These are phyloP conservation scores for Cubamyces lactineus DNA, from an alignment of 768 basidiomycete species.

Conservation along the genomic window DNA sequence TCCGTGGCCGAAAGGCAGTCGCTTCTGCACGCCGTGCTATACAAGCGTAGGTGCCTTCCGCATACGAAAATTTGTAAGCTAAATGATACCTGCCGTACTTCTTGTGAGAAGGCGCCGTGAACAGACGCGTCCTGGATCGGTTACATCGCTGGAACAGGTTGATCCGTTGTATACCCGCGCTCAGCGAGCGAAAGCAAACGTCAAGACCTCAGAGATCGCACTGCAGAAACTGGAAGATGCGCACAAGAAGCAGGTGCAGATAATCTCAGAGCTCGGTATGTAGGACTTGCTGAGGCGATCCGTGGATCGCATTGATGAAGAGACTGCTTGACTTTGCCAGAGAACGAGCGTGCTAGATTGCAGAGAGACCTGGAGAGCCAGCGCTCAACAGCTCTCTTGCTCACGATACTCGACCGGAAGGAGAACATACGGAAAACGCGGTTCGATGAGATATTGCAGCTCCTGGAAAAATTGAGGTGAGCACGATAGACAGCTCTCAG, in stretches of 20 bases:
- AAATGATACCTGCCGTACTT: neutral
- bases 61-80: too few species aligned
- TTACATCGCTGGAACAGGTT: neutral
- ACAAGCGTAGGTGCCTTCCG: conserved; percentile 10
- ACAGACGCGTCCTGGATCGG: neutral
- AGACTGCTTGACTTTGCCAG: neutral
- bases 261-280: conserved; percentile 1
- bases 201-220: neutral
- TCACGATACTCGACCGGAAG: conserved; percentile 22
- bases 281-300: too few species aligned
- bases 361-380: conserved; percentile 9
- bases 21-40: conserved; percentile 1
- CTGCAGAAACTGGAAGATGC: neutral
- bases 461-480: conserved; percentile 14
- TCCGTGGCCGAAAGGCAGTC: conserved; percentile 8
- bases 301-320: neutral
- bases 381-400: conserved; percentile 1
- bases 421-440: conserved; percentile 17
- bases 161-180: conserved; percentile 5
- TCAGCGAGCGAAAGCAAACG: neutral
- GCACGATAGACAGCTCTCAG: neutral
- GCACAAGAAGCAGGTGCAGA: neutral
- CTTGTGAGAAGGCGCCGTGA: conserved; percentile 10
- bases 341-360: conserved; percentile 6
- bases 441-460: neutral